These are phyloP conservation scores for Oenanthe javanica DNA, from an alignment of 140 eudicot species.

Conservation along the genomic window DNA sequence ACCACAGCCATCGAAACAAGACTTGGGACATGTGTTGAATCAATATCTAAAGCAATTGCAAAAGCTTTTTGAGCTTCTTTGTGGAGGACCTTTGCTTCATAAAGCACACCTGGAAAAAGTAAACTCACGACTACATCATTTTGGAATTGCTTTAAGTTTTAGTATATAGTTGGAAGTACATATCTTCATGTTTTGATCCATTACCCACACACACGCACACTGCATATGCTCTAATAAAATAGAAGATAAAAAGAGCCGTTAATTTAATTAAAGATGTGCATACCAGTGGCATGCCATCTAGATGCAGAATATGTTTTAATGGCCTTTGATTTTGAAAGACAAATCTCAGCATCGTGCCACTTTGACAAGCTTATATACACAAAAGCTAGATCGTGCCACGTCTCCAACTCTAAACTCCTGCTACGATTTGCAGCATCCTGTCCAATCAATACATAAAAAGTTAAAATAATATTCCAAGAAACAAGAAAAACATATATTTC, in stretches of 20 bases:
- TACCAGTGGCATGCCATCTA: conserved; percentile 80
- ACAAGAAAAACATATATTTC: not conserved
- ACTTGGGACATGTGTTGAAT: conserved; percentile 68
- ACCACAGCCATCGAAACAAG: conserved; percentile 63
- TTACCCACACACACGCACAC: not conserved
- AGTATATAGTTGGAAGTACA: not conserved
- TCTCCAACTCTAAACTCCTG: conserved; percentile 55
- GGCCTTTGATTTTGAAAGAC: conserved; percentile 66
- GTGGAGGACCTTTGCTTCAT: conserved; percentile 66
- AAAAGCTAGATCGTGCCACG: conserved; percentile 84
- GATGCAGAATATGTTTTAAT: conserved; percentile 48
- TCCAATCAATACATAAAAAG: not conserved
- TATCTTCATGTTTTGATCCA: not conserved
- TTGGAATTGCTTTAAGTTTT: not conserved
- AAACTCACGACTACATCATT: not conserved
- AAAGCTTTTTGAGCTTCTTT: conserved; percentile 67
- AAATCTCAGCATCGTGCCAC: conserved; percentile 68
- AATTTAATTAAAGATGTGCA: not conserved
- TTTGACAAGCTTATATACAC: conserved; percentile 60
- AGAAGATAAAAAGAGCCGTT: not conserved
- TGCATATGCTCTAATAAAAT: not conserved
- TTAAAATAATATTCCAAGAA: not conserved
- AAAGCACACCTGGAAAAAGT: conserved; percentile 46
- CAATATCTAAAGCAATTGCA: conserved; percentile 43
- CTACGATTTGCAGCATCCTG: conserved; percentile 37